phyloP scores from a whole-genome alignment of 352 stramenopile genomes.

The Globisporangium echinulatum region DNA sequence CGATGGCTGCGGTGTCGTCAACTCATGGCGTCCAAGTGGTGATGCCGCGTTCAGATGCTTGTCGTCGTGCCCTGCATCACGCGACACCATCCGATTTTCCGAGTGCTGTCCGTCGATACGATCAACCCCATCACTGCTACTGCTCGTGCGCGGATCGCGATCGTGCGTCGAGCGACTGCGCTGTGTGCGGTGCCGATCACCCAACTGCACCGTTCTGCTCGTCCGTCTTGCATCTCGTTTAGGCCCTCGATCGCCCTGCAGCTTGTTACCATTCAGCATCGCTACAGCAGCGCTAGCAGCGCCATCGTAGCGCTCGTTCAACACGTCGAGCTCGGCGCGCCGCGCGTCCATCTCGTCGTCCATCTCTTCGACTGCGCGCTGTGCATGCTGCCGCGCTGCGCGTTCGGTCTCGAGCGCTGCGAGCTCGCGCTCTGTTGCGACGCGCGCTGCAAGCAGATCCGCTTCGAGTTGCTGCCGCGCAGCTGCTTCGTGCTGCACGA shows the following conservation, averaged over 20 bases:
- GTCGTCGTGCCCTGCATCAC: too few relatives aligned
- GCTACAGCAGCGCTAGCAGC: neutral
- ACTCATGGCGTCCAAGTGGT: too few relatives aligned
- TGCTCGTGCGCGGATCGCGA: too few relatives aligned
- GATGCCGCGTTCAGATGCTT: too few relatives aligned
- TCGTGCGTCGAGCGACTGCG: too few relatives aligned
- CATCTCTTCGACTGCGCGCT: slow-evolving; percentile 20
- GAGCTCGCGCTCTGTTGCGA: slow-evolving; percentile 41
- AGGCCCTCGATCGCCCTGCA: too few relatives aligned
- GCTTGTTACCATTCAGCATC: too few relatives aligned
- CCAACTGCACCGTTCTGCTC: neutral
- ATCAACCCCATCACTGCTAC: too few relatives aligned
- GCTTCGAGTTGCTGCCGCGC: slow-evolving; percentile 52
- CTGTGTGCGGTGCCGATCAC: too few relatives aligned
- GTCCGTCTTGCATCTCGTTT: too few relatives aligned
- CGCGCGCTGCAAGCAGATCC: slow-evolving; percentile 26
- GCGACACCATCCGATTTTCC: too few relatives aligned
- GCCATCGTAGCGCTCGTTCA: neutral
- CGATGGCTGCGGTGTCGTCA: neutral
- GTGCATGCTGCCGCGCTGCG: slow-evolving; percentile 21
- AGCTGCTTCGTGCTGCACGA: slow-evolving; percentile 44
- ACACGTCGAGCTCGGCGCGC: slow-evolving; percentile 8
- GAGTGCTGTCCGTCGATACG: too few relatives aligned
- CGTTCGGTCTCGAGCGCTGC: slow-evolving; percentile 31
- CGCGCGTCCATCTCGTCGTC: slow-evolving; percentile 19